phyloP scores from a whole-genome alignment of 768 basidiomycete species.

The Xerocomus brunneocitrinus region DNA sequence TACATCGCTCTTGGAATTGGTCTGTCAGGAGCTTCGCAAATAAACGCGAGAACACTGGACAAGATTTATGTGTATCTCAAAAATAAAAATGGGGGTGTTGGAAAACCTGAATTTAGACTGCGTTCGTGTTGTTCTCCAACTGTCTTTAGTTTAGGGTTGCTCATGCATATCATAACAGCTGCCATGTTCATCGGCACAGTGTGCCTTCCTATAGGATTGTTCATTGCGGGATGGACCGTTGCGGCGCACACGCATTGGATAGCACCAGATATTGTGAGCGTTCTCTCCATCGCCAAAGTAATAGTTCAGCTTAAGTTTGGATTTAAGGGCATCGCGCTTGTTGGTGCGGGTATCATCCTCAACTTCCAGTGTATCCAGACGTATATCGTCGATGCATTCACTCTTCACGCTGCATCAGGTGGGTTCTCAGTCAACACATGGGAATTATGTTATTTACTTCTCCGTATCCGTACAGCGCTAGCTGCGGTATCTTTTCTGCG shows the following conservation, averaged over 20 bases:
- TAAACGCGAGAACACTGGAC: slow-evolving; percentile 57
- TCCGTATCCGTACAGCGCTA: slow-evolving; percentile 39
- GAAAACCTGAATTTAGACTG: slow-evolving; percentile 51
- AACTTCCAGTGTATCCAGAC: slow-evolving; percentile 60
- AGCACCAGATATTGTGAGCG: slow-evolving; percentile 56
- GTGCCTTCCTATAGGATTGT: slow-evolving; percentile 59
- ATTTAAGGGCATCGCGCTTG: slow-evolving; percentile 51
- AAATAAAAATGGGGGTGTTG: slow-evolving; percentile 48
- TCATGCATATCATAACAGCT: slow-evolving; percentile 34
- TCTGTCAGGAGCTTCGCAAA: slow-evolving; percentile 44
- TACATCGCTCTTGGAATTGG: slow-evolving; percentile 72
- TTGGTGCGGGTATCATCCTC: slow-evolving; percentile 56
- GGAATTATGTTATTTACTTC: neutral
- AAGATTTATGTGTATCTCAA: slow-evolving; percentile 47
- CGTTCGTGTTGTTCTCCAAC: slow-evolving; percentile 29
- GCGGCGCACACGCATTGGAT: slow-evolving; percentile 62
- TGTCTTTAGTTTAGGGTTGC: neutral
- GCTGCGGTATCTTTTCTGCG: slow-evolving; percentile 62
- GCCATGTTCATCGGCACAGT: slow-evolving; percentile 56
- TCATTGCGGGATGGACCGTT: slow-evolving; percentile 70
- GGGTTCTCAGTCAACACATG: slow-evolving; percentile 6
- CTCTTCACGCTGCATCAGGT: slow-evolving; percentile 66
- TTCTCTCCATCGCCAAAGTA: neutral
- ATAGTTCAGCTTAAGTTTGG: neutral
- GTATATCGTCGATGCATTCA: slow-evolving; percentile 65